These are phyloP conservation scores for Schizophyllum amplum DNA, from an alignment of 1,284 basidiomycete species.

Conservation along the genomic window DNA sequence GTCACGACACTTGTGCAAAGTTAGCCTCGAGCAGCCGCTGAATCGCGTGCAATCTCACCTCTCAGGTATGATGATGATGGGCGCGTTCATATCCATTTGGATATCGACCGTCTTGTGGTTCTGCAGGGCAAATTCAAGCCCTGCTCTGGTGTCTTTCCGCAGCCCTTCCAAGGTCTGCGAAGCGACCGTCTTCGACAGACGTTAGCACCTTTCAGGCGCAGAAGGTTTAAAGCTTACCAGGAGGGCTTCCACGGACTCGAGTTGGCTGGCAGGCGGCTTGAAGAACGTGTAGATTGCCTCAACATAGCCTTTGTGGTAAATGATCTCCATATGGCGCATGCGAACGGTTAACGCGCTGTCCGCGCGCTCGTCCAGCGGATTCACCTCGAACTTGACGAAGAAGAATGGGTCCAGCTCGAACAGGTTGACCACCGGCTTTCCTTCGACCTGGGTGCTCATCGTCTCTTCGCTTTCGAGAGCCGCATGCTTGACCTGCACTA, in stretches of 20 bases:
- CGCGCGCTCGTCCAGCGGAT: conserved; percentile 88
- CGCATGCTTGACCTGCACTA: conserved; percentile 79
- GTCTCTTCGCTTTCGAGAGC: not conserved
- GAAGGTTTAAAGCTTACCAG: conserved; percentile 40
- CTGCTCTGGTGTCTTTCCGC: conserved; percentile 91
- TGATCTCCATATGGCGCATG: conserved; percentile 97
- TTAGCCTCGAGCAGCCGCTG: conserved; percentile 3
- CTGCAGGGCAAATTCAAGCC: conserved; percentile 90
- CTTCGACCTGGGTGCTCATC: conserved; percentile 5
- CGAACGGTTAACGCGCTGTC: conserved; percentile 87
- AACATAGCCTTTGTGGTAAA: conserved; percentile 93
- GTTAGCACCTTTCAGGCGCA: conserved; percentile 5
- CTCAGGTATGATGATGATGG: conserved; percentile 96
- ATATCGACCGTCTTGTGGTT: conserved; percentile 95
- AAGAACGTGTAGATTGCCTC: conserved; percentile 93
- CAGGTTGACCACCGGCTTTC: conserved; percentile 13
- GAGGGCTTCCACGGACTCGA: conserved; percentile 91
- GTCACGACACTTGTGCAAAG: conserved; percentile 54
- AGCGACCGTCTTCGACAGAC: conserved; percentile 72
- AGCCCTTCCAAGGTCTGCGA: conserved; percentile 93
- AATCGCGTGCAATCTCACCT: conserved; percentile 44
- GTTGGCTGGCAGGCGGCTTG: conserved; percentile 89
- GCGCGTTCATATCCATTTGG: conserved; percentile 94
- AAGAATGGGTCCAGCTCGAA: conserved; percentile 74
- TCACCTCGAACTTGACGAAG: conserved; percentile 87